Evolutionary conservation across 2,329 filamentous ascomycete species (phyloP), one percentile per base, ranked within the genome.

Genomic region (Fusarium clavum): DNA sequence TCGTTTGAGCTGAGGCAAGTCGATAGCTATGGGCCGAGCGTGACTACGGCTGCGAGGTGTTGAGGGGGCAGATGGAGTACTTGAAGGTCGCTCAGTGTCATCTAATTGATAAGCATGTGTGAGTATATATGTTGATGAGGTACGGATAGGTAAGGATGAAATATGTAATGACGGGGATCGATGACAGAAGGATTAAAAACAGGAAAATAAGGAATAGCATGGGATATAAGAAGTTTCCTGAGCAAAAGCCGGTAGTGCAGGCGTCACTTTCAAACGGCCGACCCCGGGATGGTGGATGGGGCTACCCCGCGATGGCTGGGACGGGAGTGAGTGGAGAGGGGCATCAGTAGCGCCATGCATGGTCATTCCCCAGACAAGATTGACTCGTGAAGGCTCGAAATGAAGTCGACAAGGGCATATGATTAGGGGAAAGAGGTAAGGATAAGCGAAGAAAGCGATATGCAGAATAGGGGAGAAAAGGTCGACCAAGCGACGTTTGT

Each of bases 11-110:
- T 79, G 73, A 25, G 86, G 85, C 6, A 85, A 70, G 66, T 86
- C 83, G 63, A 88, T 89, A 43, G 84, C 79, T 71, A 89, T 88
- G 52, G 88, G 87, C 41, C 80, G 80, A 73, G 81, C 85, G 73
- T 62, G 56, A 52, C 56, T 72, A 30, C 53, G 72, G 60, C 40
- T 70, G 74, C 56, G 69, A 57, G 54, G 74, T 46, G 60, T 72
- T 51, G 51, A 69, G 54, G 73, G 61, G 53, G 67, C 71, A 58
- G 70, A 73, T n/a, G 68, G 66, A 43, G 67, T 58, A 51, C 58
- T 45, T 54, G 56, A 46, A 43, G 64, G 58, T 44, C 32, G 56
- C 12, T 63, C 67, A 61, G 61, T 51, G 47, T 75, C 69, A 49
- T 74, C 73, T 75, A 43, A 41, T 40, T 41, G 16, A 61, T 25